Evolutionary conservation across 768 basidiomycete genomes (phyloP).

Genomic region (Rhizopogon vesiculosus): DNA sequence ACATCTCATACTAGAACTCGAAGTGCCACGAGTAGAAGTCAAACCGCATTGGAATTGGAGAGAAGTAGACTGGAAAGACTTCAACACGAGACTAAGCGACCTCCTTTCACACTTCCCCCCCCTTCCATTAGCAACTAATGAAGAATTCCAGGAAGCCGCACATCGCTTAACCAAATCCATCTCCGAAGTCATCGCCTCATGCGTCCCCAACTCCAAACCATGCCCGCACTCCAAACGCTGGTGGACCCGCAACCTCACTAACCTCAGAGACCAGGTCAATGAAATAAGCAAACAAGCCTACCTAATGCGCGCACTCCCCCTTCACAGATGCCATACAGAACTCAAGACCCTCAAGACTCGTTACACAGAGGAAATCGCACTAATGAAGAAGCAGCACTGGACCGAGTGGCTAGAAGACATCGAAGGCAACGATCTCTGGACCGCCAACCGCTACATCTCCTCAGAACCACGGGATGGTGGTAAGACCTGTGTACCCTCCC

Average conservation of each 20-base stretch:
- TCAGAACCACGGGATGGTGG: not conserved
- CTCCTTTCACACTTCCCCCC: not conserved
- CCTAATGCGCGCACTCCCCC: constrained; percentile 1
- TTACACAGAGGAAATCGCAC: constrained; percentile 5
- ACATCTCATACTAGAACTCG: not conserved
- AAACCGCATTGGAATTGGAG: constrained; percentile 1
- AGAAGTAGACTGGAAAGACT: constrained; percentile 6
- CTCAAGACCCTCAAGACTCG: constrained; percentile 5
- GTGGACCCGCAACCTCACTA: constrained; percentile 17
- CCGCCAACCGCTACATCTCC: constrained; percentile 12
- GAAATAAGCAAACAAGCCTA: not conserved
- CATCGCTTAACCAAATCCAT: constrained; percentile 11
- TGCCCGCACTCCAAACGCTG: constrained; percentile 25
- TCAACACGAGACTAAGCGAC: constrained; percentile 1
- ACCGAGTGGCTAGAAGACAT: constrained; percentile 22
- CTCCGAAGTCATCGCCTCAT: constrained; percentile 3
- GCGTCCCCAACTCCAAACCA: constrained; percentile 14
- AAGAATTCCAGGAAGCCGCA: constrained; percentile 8
- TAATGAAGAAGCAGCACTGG: constrained; percentile 15
- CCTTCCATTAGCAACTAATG: not conserved
- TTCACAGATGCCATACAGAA: constrained; percentile 22
- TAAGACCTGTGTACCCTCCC: not conserved
- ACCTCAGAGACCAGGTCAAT: no score
- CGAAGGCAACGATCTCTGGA: constrained; percentile 13
- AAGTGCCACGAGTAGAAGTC: no score